Evolutionary conservation across 2,329 filamentous ascomycete genomes (phyloP).

Genomic region (Akanthomyces dipterigenus): DNA sequence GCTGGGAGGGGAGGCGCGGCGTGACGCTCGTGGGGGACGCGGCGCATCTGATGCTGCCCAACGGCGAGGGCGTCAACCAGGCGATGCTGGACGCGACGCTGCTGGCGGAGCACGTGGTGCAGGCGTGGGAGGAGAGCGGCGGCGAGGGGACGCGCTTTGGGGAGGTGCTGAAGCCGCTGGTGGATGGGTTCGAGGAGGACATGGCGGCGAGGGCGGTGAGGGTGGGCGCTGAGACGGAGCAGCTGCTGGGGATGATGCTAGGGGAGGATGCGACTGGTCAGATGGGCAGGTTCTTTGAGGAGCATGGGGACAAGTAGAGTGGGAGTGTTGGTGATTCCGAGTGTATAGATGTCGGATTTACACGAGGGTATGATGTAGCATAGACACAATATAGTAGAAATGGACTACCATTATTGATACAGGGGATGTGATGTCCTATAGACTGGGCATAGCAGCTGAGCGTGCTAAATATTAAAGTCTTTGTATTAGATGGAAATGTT

Average conservation of each 20-base stretch:
- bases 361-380: no score
- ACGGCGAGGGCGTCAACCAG: conserved; percentile 48
- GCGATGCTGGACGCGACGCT: conserved; percentile 44
- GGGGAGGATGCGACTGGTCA: background rate
- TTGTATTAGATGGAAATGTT: no score
- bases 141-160: conserved; percentile 12
- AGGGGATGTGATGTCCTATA: no score
- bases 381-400: no score
- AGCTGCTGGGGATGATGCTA: conserved; percentile 3
- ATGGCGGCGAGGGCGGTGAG: conserved; percentile 9
- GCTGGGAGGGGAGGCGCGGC: conserved; percentile 35
- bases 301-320: background rate
- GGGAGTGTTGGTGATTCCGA: background rate
- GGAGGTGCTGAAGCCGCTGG: conserved; percentile 14
- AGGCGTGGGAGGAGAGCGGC: background rate
- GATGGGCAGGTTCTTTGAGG: background rate
- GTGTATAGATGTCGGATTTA: no score
- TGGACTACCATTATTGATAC: no score
- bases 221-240: background rate
- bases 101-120: conserved; percentile 29
- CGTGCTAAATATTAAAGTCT: no score
- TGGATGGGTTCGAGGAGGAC: conserved; percentile 20
- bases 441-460: no score
- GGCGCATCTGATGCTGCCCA: conserved; percentile 46
- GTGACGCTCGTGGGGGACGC: conserved; percentile 49